Percentiles rank a stretch among this genome's conserved stretches.
Evolutionary conservation across 2,329 filamentous ascomycete genomes (phyloP).

Genomic region (Xylaria sp.): DNA sequence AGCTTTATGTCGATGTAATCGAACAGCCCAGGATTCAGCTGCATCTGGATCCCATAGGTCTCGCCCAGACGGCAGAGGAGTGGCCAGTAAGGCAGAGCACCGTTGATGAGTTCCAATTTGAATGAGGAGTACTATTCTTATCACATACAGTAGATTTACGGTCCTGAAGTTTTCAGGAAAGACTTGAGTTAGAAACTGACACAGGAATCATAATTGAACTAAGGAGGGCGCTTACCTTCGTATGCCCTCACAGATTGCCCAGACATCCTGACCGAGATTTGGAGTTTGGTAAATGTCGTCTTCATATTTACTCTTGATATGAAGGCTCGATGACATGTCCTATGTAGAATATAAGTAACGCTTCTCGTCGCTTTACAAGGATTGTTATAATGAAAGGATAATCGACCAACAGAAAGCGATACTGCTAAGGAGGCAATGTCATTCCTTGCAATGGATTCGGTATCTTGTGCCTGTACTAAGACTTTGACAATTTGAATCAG

Average conservation of each 20-base stretch:
- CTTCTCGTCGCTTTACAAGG: neutral
- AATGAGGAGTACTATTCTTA: slow-evolving; percentile 37
- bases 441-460: slow-evolving; percentile 30
- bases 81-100: slow-evolving; percentile 22
- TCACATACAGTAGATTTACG: slow-evolving; percentile 34
- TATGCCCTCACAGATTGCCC: slow-evolving; percentile 26
- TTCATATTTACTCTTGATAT: slow-evolving; percentile 1
- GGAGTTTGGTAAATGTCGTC: slow-evolving; percentile 4
- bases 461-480: slow-evolving; percentile 42
- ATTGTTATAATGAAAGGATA: neutral
- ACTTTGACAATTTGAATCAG: slow-evolving; percentile 35
- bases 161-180: slow-evolving; percentile 21
- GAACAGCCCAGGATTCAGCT: slow-evolving; percentile 38
- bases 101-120: slow-evolving; percentile 26
- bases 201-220: neutral
- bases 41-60: slow-evolving; percentile 42
- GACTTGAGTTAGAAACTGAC: neutral
- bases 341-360: slow-evolving; percentile 9
- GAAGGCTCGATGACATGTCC: slow-evolving; percentile 19
- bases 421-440: slow-evolving; percentile 30
- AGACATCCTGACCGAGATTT: slow-evolving; percentile 14
- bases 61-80: slow-evolving; percentile 37
- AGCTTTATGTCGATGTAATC: slow-evolving; percentile 33
- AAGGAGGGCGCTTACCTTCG: slow-evolving; percentile 20
- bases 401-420: slow-evolving; percentile 19